Percentiles rank a stretch among this genome's conserved stretches.
phyloP scores from a whole-genome alignment of 2,329 filamentous ascomycete genomes.

The Calonectria pteridis region DNA sequence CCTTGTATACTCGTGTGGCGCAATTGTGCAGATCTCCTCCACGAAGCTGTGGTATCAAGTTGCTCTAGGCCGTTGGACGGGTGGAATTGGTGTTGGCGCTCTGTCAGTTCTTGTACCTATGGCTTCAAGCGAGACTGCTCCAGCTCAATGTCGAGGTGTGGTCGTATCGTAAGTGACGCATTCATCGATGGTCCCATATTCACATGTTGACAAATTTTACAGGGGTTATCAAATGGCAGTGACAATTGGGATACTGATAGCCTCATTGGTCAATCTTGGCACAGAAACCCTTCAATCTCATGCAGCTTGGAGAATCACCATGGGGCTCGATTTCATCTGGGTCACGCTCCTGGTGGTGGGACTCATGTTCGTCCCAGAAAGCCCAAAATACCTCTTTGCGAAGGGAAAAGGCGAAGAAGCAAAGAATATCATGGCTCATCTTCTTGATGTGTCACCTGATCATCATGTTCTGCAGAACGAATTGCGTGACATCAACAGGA shows the following conservation, averaged over 20 bases:
- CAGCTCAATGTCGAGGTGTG: neutral
- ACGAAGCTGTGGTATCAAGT: neutral
- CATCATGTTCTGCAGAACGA: neutral
- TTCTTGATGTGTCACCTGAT: neutral
- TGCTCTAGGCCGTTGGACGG: neutral
- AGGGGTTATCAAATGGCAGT: neutral
- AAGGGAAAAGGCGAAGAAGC: neutral
- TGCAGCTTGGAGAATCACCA: neutral
- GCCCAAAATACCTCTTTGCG: neutral
- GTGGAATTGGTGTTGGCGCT: neutral
- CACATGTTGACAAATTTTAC: neutral
- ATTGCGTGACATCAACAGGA: neutral
- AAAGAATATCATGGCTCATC: neutral
- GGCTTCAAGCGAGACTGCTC: neutral
- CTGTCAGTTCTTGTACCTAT: neutral
- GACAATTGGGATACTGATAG: neutral
- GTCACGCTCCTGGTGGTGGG: neutral
- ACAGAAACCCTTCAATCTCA: neutral
- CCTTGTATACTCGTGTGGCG: neutral
- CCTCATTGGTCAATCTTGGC: neutral
- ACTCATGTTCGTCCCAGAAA: neutral
- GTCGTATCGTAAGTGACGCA: neutral
- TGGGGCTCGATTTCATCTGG: neutral
- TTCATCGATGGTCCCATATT: neutral
- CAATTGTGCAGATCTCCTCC: neutral